phyloP scores from a whole-genome alignment of 441 rosid species.

The Erodium moschatum region DNA sequence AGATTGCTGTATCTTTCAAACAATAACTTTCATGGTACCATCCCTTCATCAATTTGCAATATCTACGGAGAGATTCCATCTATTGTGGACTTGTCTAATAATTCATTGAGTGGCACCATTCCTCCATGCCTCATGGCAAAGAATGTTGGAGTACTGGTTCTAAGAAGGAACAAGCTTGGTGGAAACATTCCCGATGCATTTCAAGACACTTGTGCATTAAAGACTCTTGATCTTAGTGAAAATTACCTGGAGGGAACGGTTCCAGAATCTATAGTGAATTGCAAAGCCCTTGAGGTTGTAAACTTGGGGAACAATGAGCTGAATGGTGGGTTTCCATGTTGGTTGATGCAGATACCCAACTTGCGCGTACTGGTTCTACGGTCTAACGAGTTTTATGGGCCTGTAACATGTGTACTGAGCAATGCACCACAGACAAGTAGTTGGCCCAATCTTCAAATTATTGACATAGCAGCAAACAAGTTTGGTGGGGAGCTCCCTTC shows the following conservation, averaged over 20 bases:
- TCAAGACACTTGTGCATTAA: background rate
- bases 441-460: conserved; percentile 6
- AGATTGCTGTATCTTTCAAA: background rate
- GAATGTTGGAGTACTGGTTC: background rate
- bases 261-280: background rate
- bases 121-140: background rate
- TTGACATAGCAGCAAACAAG: conserved; percentile 2
- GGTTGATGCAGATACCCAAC: background rate
- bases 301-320: conserved; percentile 3
- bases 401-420: background rate
- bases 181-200: conserved; percentile 1
- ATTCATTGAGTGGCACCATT: background rate
- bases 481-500: background rate
- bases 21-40: background rate
- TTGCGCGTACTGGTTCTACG: background rate
- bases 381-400: background rate
- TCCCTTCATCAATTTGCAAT: background rate
- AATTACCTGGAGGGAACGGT: background rate
- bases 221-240: conserved; percentile 8
- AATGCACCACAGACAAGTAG: background rate
- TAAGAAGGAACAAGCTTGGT: background rate
- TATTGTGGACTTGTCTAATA: conserved; percentile 1
- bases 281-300: background rate
- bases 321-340: conserved; percentile 6
- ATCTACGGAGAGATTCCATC: background rate